Evolutionary conservation across 148 eudicot species (phyloP).

Genomic region (Cornus florida): DNA sequence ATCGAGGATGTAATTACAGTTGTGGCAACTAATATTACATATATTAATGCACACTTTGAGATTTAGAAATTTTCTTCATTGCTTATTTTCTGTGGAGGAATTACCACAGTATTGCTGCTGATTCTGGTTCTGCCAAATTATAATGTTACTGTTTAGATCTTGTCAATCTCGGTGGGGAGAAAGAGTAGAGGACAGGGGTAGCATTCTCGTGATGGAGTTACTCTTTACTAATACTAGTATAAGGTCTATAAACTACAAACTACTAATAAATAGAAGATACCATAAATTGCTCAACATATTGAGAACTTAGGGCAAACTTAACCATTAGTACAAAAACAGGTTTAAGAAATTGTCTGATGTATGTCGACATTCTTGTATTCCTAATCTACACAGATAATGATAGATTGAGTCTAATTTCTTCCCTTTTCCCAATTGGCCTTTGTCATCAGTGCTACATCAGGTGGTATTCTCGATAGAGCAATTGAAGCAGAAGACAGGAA

Average conservation of each 20-base stretch:
- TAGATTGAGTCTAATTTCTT: background rate
- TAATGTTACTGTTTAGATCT: too few relatives aligned
- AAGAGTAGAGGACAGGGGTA: background rate
- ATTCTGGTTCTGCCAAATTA: background rate
- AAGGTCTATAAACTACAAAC: background rate
- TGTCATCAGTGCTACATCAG: constrained; percentile 30
- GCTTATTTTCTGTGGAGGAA: background rate
- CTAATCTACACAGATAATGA: background rate
- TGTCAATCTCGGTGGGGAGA: too few relatives aligned
- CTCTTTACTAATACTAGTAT: background rate
- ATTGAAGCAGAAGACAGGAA: constrained; percentile 45
- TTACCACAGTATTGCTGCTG: background rate
- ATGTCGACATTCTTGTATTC: background rate
- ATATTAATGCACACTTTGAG: background rate
- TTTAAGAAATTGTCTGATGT: background rate
- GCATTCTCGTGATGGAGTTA: background rate
- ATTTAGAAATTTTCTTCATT: background rate
- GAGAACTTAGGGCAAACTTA: background rate
- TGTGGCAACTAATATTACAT: background rate
- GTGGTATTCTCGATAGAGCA: constrained; percentile 48
- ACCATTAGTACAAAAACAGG: background rate
- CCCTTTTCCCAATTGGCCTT: background rate
- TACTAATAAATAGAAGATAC: background rate
- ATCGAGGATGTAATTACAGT: background rate
- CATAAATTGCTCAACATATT: background rate